Evolutionary conservation across 176 grass and related monocot species (phyloP), one percentile per base, ranked within the genome.

Genomic region (Carex cristatella): DNA sequence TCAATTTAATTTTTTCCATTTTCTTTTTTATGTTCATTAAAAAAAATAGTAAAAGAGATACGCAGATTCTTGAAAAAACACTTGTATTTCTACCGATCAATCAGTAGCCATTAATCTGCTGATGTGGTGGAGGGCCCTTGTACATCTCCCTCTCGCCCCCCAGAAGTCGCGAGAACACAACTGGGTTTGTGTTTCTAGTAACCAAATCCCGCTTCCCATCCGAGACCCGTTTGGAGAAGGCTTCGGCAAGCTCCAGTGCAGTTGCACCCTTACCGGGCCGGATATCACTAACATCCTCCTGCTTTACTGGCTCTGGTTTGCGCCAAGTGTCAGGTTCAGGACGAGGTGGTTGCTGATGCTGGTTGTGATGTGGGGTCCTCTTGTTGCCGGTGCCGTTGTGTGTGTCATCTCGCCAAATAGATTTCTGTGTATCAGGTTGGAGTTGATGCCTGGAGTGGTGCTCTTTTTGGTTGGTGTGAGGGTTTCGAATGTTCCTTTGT

Each of bases 41-140:
- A 69, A 84, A 58, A 76, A 27, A 16, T 73, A 18, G 69, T 80
- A 90, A 82, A 82, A 55, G 59, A n/a, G 18, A 91, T 57, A 85
- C 79, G 65, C 85, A 79, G 64, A 74, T 58, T 85, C 76, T 74
- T 65, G 76, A 79, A 59, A 54, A 2, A 33, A 85, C 70, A 28
- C 7, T 75, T 23, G 57, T 85, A 66, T 69, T 82, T 35, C 67
- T 83, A 82, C 46, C 10, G 81, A 83, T 44, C 12, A 16, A 90
- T 98, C 87, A 98, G 65, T 98, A 98, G 5, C 95, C 95, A 4
- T 98, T 98, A 78, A 98, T 98, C 86, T 91, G 92, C 79, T 92
- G 88, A 57, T 98, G 91, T 86, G 73, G 90, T 86, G 56, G 86
- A 92, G 32, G 91, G 84, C 81, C 93, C 90, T 80, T 93, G 87